These are phyloP conservation scores for Pseudopyricularia javanii DNA, from an alignment of 2,329 filamentous ascomycete genomes.

Conservation along the genomic window DNA sequence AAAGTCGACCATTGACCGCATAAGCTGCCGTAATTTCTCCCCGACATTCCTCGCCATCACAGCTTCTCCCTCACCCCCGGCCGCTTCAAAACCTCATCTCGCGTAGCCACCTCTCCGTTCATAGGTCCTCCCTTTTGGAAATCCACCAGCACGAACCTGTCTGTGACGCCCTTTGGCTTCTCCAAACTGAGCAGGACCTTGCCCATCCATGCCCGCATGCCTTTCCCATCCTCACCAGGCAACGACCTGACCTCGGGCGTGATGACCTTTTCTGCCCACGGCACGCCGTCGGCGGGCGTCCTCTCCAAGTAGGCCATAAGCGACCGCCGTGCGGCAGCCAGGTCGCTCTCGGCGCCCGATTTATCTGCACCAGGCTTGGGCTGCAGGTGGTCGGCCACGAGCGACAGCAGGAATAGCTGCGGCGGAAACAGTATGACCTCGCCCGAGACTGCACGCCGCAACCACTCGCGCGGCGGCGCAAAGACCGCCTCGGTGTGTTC, in stretches of 20 bases:
- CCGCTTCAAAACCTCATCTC: conserved; percentile 27
- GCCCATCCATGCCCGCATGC: conserved; percentile 26
- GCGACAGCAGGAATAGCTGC: conserved; percentile 62
- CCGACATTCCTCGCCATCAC: too few species aligned
- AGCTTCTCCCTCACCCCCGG: conserved; percentile 18
- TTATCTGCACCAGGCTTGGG: conserved; percentile 11
- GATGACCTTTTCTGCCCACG: conserved; percentile 51
- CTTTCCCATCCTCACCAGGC: conserved; percentile 18
- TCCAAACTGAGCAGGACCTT: conserved; percentile 44
- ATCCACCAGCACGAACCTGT: conserved; percentile 44
- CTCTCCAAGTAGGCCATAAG: neutral
- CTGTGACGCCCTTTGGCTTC: conserved; percentile 46
- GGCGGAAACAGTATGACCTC: conserved; percentile 83
- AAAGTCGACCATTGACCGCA: too few species aligned
- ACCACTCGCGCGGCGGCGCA: conserved; percentile 56
- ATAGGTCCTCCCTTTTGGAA: conserved; percentile 38
- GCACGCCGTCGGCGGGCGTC: conserved; percentile 19
- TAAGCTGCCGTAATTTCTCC: too few species aligned
- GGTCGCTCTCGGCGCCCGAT: conserved; percentile 10
- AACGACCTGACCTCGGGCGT: conserved; percentile 27
- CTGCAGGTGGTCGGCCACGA: conserved; percentile 41
- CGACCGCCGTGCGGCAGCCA: conserved; percentile 11
- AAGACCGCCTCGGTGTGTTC: conserved; percentile 64
- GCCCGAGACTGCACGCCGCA: conserved; percentile 47
- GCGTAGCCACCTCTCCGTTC: conserved; percentile 37